Evolutionary conservation across 169 alveolate species (phyloP), one percentile per base, ranked within the genome.

Genomic region (Plasmodium relictum): DNA sequence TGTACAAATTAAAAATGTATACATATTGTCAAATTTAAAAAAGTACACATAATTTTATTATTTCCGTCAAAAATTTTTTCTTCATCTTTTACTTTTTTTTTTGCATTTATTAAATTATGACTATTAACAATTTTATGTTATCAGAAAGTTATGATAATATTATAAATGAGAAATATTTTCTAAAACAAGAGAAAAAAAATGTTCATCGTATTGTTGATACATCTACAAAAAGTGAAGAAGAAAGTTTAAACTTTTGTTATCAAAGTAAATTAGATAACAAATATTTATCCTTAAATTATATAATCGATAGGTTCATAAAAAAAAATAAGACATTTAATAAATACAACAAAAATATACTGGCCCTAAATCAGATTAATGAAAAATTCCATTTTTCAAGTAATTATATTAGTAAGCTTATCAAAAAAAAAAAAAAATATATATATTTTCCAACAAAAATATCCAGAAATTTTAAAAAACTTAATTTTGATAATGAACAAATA

Each of bases 281-380:
- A 54, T 18, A 20, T 7, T 18, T 24, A 10, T 50, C 24, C 71
- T 45, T 76, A 18, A 45, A 54, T 20, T 31, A 26, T 41, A 26
- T 37, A 44, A 39, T 48, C 26, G 41, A 76, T 48, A 44, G 42
- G 24, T 63, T 42, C 45, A 20, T 56, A 31, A 42, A 39, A 65
- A 50, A n/a, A 37, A 50, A 22, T 48, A 62, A 76, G n/a, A 18
- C 62, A 14, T 39, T 48, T 76, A 31, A 22, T 16, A 68, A 63
- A 76, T 76, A 76, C 62, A 76, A 76, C 22, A 76, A 66, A 44
- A 62, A 62, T 63, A 58, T 76, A 16, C 39, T 76, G 31, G 14
- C 78, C 31, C 41, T 76, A 58, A 76, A 76, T 26, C 63, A 50
- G 45, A 3, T 76, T 62, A 76, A 76, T 45, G 89, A 76, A 20